These are phyloP conservation scores for Phaeotremella fagi DNA, from an alignment of 768 basidiomycete species.

Conservation along the genomic window DNA sequence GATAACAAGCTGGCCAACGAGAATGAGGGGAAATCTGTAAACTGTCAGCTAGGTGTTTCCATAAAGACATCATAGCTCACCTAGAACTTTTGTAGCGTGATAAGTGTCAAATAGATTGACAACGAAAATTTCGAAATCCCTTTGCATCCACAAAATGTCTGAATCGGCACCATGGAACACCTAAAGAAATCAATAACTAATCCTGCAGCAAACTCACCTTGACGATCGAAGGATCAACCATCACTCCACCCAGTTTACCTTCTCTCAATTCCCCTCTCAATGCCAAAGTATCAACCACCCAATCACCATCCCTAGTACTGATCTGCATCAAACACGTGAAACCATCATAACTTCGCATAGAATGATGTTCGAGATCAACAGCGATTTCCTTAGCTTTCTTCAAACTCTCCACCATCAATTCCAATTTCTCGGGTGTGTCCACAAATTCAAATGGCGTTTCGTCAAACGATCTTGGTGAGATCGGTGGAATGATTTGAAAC, in stretches of 20 bases:
- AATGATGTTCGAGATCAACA: conserved; percentile 91
- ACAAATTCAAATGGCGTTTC: conserved; percentile 69
- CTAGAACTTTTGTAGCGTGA: conserved; percentile 82
- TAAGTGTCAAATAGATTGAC: conserved; percentile 97
- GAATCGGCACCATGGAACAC: conserved; percentile 92
- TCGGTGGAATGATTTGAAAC: conserved; percentile 56
- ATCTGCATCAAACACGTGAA: conserved; percentile 81
- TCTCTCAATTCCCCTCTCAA: conserved; percentile 63
- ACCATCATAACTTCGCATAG: conserved; percentile 73
- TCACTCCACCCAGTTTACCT: conserved; percentile 70
- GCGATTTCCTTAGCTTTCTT: conserved; percentile 70
- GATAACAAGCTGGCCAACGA: conserved; percentile 77
- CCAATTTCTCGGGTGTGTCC: conserved; percentile 57
- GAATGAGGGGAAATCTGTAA: conserved; percentile 71
- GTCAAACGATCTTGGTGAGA: conserved; percentile 58
- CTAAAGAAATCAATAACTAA: conserved; percentile 48
- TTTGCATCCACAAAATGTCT: conserved; percentile 93
- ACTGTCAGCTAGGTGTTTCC: neutral
- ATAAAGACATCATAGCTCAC: conserved; percentile 48
- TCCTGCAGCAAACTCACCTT: conserved; percentile 57
- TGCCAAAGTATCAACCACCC: conserved; percentile 73
- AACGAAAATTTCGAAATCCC: conserved; percentile 87
- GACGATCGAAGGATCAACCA: conserved; percentile 75
- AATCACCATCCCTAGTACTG: conserved; percentile 71
- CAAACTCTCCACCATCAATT: conserved; percentile 65